Evolutionary conservation across 257 asterid genomes (phyloP), one percentile per base, ranked within the genome.

Genomic region (Salvia miltiorrhiza): DNA sequence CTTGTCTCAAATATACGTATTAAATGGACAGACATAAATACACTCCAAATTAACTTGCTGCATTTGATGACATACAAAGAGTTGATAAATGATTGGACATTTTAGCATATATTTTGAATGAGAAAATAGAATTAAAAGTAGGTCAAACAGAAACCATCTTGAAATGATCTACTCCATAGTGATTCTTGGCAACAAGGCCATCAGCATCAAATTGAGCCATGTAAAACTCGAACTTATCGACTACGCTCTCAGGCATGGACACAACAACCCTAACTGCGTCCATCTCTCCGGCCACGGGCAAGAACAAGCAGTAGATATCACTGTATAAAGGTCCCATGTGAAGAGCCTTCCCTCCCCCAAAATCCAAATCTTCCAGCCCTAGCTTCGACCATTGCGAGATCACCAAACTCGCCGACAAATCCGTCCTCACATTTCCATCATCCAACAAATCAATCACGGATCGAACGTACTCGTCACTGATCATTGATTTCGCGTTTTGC

Each of bases 341-440:
- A 13, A 87, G 26, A 1, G 96, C 83, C 64, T 78, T 86, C 8
- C 98, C 98, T 77, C 75, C 79, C 12, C 98, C 98, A 17, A 92
- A 89, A 70, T 92, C 89, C 82, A 92, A 21, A 7, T 89, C 92
- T 45, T 89, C 96, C 65, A 92, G 69, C n/a, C 89, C 93, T 74
- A 92, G 71, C 30, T 69, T 92, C 0, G 96, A 80, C 98, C 96
- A 92, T 2, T 88, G 94, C 1, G 98, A 89, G 57, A 92, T 86
- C 16, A 92, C 94, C 80, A 92, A 71, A 12, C 90, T 87, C 1
- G 84, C 4, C 0, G 92, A 81, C 5, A 89, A 65, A 33, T 92
- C 90, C 0, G 85, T 83, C 4, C 50, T 35, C 21, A 75, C 17
- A 0, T 41, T 55, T 50, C 66, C 64, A 54, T 89, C 89, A 45